Conservation (phyloP, 108 stramenopile species). For the Conticribra guillardii region DNA sequence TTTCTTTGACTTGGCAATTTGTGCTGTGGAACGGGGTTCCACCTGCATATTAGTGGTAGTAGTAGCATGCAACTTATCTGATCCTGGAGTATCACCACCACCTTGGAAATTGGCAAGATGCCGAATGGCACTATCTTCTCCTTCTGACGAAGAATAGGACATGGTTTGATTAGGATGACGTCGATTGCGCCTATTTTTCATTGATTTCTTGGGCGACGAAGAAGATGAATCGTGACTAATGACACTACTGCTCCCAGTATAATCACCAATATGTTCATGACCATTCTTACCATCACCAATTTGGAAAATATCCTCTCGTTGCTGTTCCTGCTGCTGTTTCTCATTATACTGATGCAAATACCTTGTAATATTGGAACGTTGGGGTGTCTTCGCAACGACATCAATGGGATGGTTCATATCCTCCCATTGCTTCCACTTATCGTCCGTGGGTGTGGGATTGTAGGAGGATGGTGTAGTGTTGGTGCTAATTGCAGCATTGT, state of each 20-base stretch:
- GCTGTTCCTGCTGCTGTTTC: not conserved
- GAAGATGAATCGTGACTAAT: not conserved
- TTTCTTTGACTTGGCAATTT: not conserved
- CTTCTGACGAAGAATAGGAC: not conserved
- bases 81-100: not conserved
- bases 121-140: constrained; percentile 16
- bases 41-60: not conserved
- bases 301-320: not conserved
- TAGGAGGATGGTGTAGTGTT: not conserved
- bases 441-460: not conserved
- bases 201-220: constrained; percentile 2
- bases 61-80: constrained; percentile 1
- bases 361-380: not conserved
- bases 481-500: not conserved
- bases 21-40: not conserved
- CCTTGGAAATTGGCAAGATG: not conserved
- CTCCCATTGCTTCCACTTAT: not conserved
- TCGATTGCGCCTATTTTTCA: constrained; percentile 1
- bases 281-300: not conserved
- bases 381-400: not conserved
- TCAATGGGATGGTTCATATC: not conserved
- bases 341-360: not conserved
- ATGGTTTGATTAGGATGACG: not conserved
- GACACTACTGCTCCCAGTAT: not conserved
- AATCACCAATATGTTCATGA: not conserved